Base-by-base conservation (phyloP, 2,329 filamentous ascomycete species). In the Microsporum canis region DNA sequence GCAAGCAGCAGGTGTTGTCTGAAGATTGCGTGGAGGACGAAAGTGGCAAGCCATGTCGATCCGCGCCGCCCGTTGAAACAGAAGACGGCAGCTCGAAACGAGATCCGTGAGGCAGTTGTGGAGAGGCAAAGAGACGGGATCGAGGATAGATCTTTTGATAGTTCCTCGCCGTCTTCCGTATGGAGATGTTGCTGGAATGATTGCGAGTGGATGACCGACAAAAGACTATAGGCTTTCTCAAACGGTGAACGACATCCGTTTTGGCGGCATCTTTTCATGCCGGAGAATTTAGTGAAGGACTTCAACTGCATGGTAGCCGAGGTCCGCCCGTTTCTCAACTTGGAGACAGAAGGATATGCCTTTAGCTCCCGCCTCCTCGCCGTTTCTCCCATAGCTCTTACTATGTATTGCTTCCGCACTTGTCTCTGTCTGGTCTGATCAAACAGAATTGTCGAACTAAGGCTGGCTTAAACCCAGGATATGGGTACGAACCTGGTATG, bases 1-100 rank as follows among this genome's bases (percentile, higher is more conserved):
- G 49, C 12, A 31, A 53, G 49, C 49, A 53, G 51, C 3, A n/a
- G n/a, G 12, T 55, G 31, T n/a, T 55, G 33, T 7, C 10, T 33
- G 12, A 14, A 36, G 12, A 55, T 55, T 55, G 51, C 51, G 51
- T 34, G 49, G 8, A 27, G 49, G 51, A 36, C 45, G 51, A 29
- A 36, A 55, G 51, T 55, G 51, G 33, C 51, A 55, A 55, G 51
- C 51, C 31, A 55, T 55, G 51, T 36, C 29, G 51, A 55, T 55
- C 51, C 14, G 51, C 31, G 23, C 12, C 29, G 51, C 51, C 29
- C 51, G 51, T 55, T 55, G 31, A 55, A 55, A 36, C 33, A 55
- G 51, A 55, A 12, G 45, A 55, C 5, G 51, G 51, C 14, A 55
- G 51, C 33, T 55, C 51, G 51, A 55, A 55, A 55, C 51, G 51